phyloP scores from a whole-genome alignment of 2,329 filamentous ascomycete genomes.

The Acrodontium crateriforme region DNA sequence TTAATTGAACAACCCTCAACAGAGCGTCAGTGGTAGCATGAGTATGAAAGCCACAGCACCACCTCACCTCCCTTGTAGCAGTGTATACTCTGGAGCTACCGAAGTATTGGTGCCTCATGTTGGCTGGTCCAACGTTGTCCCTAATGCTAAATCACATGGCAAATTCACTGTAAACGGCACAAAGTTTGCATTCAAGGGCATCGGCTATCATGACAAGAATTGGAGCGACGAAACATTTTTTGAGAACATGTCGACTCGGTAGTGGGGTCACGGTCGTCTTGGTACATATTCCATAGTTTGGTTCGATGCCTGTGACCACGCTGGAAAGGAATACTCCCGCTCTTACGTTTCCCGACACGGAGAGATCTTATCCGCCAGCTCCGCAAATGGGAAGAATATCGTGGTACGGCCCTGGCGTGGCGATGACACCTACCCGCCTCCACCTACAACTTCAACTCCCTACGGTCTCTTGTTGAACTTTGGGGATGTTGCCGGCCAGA shows the following conservation, averaged over 20 bases:
- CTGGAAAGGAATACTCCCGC: slow-evolving; percentile 1
- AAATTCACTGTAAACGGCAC: slow-evolving; percentile 20
- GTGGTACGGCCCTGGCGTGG: slow-evolving; percentile 3
- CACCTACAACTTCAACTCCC: not conserved
- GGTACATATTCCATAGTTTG: slow-evolving; percentile 33
- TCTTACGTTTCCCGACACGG: slow-evolving; percentile 3
- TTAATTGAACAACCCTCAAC: not conserved
- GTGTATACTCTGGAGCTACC: slow-evolving; percentile 6
- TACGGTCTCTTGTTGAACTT: slow-evolving; percentile 3
- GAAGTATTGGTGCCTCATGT: slow-evolving; percentile 22
- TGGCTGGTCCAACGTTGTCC: slow-evolving; percentile 27
- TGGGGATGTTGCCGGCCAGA: slow-evolving; percentile 3
- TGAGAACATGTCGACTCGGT: no score
- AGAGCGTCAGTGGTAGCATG: slow-evolving; percentile 1
- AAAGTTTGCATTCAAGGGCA: slow-evolving; percentile 22
- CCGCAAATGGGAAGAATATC: not conserved
- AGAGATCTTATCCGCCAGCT: slow-evolving; percentile 1
- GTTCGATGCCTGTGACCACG: slow-evolving; percentile 19
- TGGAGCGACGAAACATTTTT: slow-evolving; percentile 28
- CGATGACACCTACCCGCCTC: slow-evolving; percentile 2
- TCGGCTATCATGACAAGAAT: slow-evolving; percentile 37
- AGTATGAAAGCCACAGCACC: not conserved
- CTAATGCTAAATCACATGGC: slow-evolving; percentile 21
- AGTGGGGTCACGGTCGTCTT: slow-evolving; percentile 30
- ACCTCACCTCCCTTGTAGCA: slow-evolving; percentile 17